Evolutionary conservation across 805 yeast genomes (phyloP), one percentile per base, ranked within the genome.

Genomic region (Kuraishia borneana): DNA sequence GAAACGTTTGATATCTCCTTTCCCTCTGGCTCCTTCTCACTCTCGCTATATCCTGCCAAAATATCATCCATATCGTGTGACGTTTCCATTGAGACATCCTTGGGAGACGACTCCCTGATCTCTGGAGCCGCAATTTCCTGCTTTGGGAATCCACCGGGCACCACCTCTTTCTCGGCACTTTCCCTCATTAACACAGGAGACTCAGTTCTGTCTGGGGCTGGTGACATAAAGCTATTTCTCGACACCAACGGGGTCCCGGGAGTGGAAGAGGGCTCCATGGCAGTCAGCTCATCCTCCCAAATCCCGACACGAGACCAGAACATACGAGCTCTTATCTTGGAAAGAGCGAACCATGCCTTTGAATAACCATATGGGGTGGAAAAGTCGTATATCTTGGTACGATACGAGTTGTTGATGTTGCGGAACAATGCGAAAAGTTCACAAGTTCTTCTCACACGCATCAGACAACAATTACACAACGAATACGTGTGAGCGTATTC

Each of bases 241-340:
- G 28, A 10, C 12, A 25, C 7, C 28, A 16, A 12, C 16, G 28
- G 28, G 7, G 28, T 25, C 13, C 28, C 28, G 6, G 28, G 28
- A 12, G 16, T 12, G 6, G 28, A 25, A 16, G 6, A 6, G 13
- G 13, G 13, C 13, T 25, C 28, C 12, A 25, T 6, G 16, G 16
- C 16, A 12, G 13, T 12, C 7, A 10, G 16, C 5, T 35, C 35
- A 12, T 53, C 55, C 38, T 78, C 83, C 88, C 89, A 82, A 21
- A 76, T 66, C 5, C 96, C 96, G 17, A 79, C 54, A 42, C 84
- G 75, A 6, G 94, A 65, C 89, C 94, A 89, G 56, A 80, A 83
- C 42, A 88, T 63, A 48, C 80, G 78, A 28, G 73, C 70, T 35
- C 95, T 70, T 16, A 84, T 62, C 45, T 76, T 68, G 26, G 70